Percentiles rank a stretch among this genome's conserved stretches.
Conservation (phyloP, 2,329 filamentous ascomycete species). For the Aschersonia sp. region DNA sequence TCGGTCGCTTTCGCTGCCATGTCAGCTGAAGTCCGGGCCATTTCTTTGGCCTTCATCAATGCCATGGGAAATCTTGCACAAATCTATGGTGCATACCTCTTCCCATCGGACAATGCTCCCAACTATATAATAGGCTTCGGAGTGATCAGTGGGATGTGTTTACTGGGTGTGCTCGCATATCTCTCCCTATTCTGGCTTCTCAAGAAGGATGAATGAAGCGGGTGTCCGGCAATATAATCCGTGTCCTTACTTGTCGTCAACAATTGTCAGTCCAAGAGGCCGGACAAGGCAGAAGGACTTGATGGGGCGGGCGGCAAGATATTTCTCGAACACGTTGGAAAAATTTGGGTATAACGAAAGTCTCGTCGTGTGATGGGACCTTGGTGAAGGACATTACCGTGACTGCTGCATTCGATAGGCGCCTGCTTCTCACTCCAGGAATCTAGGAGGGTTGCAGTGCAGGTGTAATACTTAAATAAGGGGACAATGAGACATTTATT, state of each 20-base stretch:
- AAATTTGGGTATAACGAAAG: no score
- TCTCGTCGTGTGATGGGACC: no score
- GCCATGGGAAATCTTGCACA: constrained; percentile 39
- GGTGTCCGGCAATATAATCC: background rate
- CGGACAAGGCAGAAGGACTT: no score
- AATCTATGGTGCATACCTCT: constrained; percentile 40
- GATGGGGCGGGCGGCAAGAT: no score
- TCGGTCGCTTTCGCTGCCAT: constrained; percentile 35
- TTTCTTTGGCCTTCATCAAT: constrained; percentile 35
- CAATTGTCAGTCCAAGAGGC: no score
- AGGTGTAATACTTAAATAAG: background rate
- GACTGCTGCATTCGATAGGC: background rate
- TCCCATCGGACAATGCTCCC: constrained; percentile 30
- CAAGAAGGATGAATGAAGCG: background rate
- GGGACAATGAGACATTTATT: background rate
- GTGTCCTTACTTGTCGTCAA: no score
- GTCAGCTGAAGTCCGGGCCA: constrained; percentile 31
- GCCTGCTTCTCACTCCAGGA: background rate
- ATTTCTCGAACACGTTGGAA: no score
- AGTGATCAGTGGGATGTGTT: constrained; percentile 13
- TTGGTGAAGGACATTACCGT: background rate
- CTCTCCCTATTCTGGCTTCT: constrained; percentile 3
- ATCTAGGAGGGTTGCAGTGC: background rate
- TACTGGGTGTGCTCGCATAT: constrained; percentile 6
- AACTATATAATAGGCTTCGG: constrained; percentile 32